Evolutionary conservation across 2,329 filamentous ascomycete species (phyloP).

Genomic region (Phyllosticta capitalensis): DNA sequence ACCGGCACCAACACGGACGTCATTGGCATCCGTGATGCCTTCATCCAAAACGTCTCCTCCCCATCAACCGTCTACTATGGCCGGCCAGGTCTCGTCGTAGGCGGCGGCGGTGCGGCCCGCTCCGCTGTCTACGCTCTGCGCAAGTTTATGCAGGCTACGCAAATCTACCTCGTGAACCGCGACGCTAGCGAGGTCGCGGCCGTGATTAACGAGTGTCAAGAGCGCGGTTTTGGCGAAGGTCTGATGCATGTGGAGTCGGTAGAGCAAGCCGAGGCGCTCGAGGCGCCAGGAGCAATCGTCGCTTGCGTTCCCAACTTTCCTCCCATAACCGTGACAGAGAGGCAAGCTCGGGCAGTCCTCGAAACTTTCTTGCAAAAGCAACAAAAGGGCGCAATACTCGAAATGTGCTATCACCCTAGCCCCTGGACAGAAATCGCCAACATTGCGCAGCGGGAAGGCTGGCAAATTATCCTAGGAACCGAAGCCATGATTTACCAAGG

Average conservation of each 20-base stretch:
- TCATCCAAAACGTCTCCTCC: slow-evolving; percentile 39
- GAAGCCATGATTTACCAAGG: slow-evolving; percentile 73
- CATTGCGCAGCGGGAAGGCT: slow-evolving; percentile 51
- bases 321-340: slow-evolving; percentile 56
- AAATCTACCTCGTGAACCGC: slow-evolving; percentile 70
- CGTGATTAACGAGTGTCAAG: slow-evolving; percentile 54
- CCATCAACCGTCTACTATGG: slow-evolving; percentile 43
- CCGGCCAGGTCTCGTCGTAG: slow-evolving; percentile 62
- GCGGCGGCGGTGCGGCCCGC: slow-evolving; percentile 69
- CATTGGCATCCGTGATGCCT: slow-evolving; percentile 65
- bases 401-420: slow-evolving; percentile 75
- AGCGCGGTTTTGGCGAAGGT: slow-evolving; percentile 49
- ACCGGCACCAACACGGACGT: slow-evolving; percentile 77
- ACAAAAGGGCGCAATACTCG: slow-evolving; percentile 59
- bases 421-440: slow-evolving; percentile 58
- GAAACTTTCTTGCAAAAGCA: slow-evolving; percentile 40
- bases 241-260: slow-evolving; percentile 53
- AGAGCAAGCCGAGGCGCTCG: slow-evolving; percentile 49
- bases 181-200: slow-evolving; percentile 57
- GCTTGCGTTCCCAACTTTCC: slow-evolving; percentile 68
- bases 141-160: slow-evolving; percentile 56
- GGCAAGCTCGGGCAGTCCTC: slow-evolving; percentile 47
- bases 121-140: slow-evolving; percentile 67
- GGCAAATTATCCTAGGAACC: slow-evolving; percentile 66
- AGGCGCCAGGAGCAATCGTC: slow-evolving; percentile 57